phyloP scores from a whole-genome alignment of 495 filamentous ascomycete species.

The Aspergillus baeticus region DNA sequence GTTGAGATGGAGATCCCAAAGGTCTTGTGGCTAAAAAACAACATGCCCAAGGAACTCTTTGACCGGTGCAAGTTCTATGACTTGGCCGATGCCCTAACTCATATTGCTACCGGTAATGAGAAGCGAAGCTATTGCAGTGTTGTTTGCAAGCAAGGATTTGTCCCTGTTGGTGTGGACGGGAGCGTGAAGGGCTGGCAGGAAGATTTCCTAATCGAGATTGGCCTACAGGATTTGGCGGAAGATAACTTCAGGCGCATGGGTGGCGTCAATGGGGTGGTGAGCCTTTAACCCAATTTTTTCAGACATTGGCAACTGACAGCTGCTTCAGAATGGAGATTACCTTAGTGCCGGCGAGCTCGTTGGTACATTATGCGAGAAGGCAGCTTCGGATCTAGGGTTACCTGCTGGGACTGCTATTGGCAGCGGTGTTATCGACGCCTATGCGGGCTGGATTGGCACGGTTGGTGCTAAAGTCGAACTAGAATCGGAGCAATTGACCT shows the following conservation, averaged over 20 bases:
- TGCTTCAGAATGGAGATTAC: constrained; percentile 77
- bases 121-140: constrained; percentile 89
- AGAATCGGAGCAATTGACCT: constrained; percentile 56
- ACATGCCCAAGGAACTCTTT: constrained; percentile 93
- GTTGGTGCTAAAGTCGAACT: constrained; percentile 92
- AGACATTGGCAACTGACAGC: constrained; percentile 20
- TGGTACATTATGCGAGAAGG: constrained; percentile 79
- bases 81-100: constrained; percentile 87
- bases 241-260: constrained; percentile 91
- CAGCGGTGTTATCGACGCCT: constrained; percentile 95
- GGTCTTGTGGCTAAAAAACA: constrained; percentile 93
- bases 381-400: constrained; percentile 80
- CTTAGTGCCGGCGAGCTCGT: constrained; percentile 88
- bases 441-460: constrained; percentile 97
- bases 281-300: constrained; percentile 31
- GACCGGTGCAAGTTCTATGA: constrained; percentile 95
- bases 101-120: constrained; percentile 92
- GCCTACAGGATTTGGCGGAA: constrained; percentile 74
- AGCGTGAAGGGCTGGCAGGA: constrained; percentile 98
- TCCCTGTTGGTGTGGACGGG: constrained; percentile 92
- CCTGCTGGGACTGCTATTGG: constrained; percentile 86
- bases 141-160: constrained; percentile 93
- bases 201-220: constrained; percentile 83
- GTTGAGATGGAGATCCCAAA: constrained; percentile 99
- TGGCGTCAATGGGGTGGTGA: constrained; percentile 90